Base-by-base conservation (phyloP, 2,329 filamentous ascomycete genomes). In the Pyricularia pennisetigena region DNA sequence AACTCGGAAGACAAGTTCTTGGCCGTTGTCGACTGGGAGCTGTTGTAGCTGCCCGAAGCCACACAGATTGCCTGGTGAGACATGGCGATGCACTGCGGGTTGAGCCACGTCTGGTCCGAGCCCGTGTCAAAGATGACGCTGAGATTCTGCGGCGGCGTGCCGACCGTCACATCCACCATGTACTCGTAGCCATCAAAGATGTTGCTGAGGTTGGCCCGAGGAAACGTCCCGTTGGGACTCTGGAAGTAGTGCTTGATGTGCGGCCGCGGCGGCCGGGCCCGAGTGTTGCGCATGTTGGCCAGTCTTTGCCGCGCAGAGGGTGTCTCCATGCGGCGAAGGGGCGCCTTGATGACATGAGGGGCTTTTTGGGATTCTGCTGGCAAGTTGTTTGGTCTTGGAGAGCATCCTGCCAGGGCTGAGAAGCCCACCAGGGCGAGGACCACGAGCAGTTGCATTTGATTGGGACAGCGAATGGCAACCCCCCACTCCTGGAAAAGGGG, bases 101-200 rank as follows among this genome's bases (percentile, higher is more conserved):
- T 69, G 67, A 81, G 74, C 80, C 80, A 82, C 20, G 79, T 76
- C 72, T 81, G 79, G 6, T 76, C 78, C 67, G 78, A 80, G 24
- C 80, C 80, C 1, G 79, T 81, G 73, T 81, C 79, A 65, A 81
- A 77, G 70, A 79, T 77, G 67, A 81, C 70, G 26, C 71, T 74
- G 30, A 80, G 69, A 1, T 69, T 67, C 70, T 81, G 79, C 10
- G 73, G 71, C 1, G 79, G 79, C 16, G 76, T 78, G 6, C 80
- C 80, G 35, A 81, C 49, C 9, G 24, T 41, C 20, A 69, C 61
- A 16, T 67, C 66, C 10, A 67, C 30, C 30, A 67, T 62, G 59
- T 67, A 67, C 23, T 67, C 57, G 16, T 67, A 67, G n/a, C 66
- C 66, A 29, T 64, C 59, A 24, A 67, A 32, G 59, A 64, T 35